Conservation (phyloP, 768 basidiomycete genomes). For the Mrakia gelida region DNA sequence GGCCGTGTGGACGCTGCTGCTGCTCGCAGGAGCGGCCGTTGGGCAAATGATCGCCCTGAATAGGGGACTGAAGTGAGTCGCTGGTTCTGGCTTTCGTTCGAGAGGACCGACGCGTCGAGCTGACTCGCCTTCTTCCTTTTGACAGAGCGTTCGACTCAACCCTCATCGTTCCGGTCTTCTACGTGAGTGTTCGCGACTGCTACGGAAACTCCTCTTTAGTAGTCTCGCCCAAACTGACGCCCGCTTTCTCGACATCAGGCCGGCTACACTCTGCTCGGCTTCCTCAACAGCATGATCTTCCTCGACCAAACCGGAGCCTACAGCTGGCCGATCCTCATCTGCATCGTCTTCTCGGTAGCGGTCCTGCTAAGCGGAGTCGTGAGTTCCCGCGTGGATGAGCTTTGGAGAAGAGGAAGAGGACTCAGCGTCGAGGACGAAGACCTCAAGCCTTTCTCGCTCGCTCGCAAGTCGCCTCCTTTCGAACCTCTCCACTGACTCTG, state of each 20-base stretch:
- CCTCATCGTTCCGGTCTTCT: conserved; percentile 31
- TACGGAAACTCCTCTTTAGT: too few species aligned
- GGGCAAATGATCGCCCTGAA: conserved; percentile 31
- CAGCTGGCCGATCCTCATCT: conserved; percentile 16
- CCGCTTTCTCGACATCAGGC: neutral
- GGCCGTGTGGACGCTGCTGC: neutral
- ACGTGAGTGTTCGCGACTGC: neutral
- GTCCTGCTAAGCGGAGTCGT: conserved; percentile 29
- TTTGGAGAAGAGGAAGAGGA: too few species aligned
- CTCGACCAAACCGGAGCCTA: conserved; percentile 23
- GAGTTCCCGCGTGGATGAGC: neutral
- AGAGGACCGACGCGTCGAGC: neutral
- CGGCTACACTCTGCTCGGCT: conserved; percentile 30
- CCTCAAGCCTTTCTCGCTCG: too few species aligned
- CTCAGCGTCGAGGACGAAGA: too few species aligned
- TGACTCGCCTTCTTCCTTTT: neutral
- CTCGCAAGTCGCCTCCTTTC: neutral
- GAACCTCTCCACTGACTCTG: neutral
- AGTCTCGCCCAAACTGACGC: neutral
- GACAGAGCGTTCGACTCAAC: conserved; percentile 26
- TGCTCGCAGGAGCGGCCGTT: conserved; percentile 14
- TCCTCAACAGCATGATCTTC: conserved; percentile 25
- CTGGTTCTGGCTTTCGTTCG: neutral
- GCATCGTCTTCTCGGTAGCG: conserved; percentile 12
- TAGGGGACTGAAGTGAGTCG: conserved; percentile 28